phyloP scores from a whole-genome alignment of 2,329 filamentous ascomycete genomes.

The Ophiostoma triangulosporum region DNA sequence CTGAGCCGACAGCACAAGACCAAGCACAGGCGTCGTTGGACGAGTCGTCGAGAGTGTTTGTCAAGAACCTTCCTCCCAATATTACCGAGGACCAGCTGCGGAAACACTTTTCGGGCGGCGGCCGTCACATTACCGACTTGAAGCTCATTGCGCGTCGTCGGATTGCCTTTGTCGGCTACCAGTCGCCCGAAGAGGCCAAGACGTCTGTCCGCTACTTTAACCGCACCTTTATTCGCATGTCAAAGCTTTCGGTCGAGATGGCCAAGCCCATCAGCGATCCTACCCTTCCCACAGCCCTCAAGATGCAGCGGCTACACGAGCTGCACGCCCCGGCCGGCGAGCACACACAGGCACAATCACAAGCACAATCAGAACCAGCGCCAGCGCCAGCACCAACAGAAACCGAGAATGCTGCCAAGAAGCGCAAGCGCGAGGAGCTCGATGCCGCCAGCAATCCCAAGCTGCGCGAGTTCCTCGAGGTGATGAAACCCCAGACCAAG shows the following conservation, averaged over 20 bases:
- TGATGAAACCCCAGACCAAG: conserved; percentile 52
- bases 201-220: conserved; percentile 92
- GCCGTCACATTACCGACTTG: conserved; percentile 71
- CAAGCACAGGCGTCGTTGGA: not conserved
- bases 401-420: conserved; percentile 32
- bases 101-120: conserved; percentile 69
- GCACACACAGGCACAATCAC: not conserved
- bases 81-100: conserved; percentile 75
- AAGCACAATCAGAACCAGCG: not conserved
- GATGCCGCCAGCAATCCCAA: conserved; percentile 56
- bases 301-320: conserved; percentile 9
- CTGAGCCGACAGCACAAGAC: not conserved
- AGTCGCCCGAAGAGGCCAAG: conserved; percentile 63
- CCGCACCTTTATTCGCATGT: conserved; percentile 89
- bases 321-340: not conserved
- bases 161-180: conserved; percentile 94
- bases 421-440: conserved; percentile 51
- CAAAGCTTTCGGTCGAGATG: conserved; percentile 78
- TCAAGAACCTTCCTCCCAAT: conserved; percentile 74
- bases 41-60: conserved; percentile 56
- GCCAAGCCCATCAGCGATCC: conserved; percentile 52
- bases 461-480: conserved; percentile 70
- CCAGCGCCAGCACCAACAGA: conserved; percentile 21
- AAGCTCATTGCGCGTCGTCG: conserved; percentile 81
- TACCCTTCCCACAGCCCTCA: conserved; percentile 19